A percentile compares a stretch with the other conserved stretches of the same genome.
Conservation (phyloP, 2,329 filamentous ascomycete genomes). For the Cercospora canescens region DNA sequence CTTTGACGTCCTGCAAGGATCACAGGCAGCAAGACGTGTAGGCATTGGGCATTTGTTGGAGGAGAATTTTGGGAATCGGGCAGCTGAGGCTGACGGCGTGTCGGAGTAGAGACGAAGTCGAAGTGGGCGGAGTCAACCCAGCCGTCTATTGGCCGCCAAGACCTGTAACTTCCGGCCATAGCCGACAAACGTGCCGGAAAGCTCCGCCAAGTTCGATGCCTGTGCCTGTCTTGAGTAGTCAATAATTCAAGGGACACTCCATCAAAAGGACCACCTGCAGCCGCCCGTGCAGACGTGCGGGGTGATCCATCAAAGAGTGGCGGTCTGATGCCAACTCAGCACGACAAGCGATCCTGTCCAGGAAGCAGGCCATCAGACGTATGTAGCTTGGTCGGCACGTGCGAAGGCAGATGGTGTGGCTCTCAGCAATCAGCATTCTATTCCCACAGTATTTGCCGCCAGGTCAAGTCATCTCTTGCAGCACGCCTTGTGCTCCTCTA, state of each 20-base stretch:
- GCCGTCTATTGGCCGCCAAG: not conserved
- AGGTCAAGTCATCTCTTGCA: not conserved
- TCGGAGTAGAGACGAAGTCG: not conserved
- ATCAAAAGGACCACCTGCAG: too few species aligned
- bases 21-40: slow-evolving; percentile 29
- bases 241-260: too few species aligned
- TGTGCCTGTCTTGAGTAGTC: too few species aligned
- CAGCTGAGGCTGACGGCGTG: not conserved
- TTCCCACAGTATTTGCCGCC: not conserved
- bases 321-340: not conserved
- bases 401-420: not conserved
- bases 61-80: not conserved
- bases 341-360: not conserved
- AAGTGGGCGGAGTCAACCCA: not conserved
- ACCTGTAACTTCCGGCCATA: not conserved
- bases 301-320: not conserved
- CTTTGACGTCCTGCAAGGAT: slow-evolving; percentile 34
- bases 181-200: not conserved
- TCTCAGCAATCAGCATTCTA: not conserved
- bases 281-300: not conserved
- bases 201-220: too few species aligned
- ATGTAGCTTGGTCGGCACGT: not conserved
- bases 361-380: not conserved
- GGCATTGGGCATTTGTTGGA: slow-evolving; percentile 9
- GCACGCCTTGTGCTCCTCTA: not conserved